phyloP scores from a whole-genome alignment of 345 rosid genomes.

The Clarkia xantiana region DNA sequence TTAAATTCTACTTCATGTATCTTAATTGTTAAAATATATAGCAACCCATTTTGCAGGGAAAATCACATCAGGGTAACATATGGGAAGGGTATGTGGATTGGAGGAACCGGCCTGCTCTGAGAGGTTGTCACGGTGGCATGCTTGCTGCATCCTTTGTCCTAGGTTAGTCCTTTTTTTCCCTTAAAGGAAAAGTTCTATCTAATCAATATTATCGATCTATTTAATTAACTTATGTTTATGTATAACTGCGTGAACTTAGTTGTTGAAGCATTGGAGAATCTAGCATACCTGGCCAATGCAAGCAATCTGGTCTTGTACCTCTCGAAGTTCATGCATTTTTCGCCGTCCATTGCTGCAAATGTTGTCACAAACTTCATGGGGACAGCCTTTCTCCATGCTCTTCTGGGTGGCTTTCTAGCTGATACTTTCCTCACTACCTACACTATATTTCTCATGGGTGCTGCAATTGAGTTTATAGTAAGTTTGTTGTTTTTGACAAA shows the following conservation, averaged over 20 bases:
- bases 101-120: constrained; percentile 5
- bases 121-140: constrained; percentile 8
- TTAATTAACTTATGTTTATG: too few species aligned
- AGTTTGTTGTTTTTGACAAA: constrained; percentile 8
- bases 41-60: constrained; percentile 25
- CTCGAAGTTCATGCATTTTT: constrained; percentile 54
- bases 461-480: constrained; percentile 61
- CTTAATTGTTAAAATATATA: too few species aligned
- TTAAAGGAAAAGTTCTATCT: background rate
- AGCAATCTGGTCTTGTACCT: constrained; percentile 84
- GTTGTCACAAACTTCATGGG: constrained; percentile 86
- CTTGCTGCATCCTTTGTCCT: constrained; percentile 10
- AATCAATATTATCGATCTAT: too few species aligned
- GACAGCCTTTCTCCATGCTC: constrained; percentile 70
- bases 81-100: constrained; percentile 34
- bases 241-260: constrained; percentile 15
- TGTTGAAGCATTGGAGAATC: constrained; percentile 82
- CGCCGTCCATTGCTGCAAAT: constrained; percentile 74
- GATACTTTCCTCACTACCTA: constrained; percentile 67
- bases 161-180: constrained; percentile 2
- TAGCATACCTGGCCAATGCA: constrained; percentile 80
- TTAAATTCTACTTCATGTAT: background rate
- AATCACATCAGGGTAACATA: constrained; percentile 15
- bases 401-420: constrained; percentile 78
- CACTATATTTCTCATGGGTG: constrained; percentile 49